Percentiles rank a stretch among this genome's conserved stretches.
Conservation (phyloP, 257 asterid species). For the Anisodus acutangulus region DNA sequence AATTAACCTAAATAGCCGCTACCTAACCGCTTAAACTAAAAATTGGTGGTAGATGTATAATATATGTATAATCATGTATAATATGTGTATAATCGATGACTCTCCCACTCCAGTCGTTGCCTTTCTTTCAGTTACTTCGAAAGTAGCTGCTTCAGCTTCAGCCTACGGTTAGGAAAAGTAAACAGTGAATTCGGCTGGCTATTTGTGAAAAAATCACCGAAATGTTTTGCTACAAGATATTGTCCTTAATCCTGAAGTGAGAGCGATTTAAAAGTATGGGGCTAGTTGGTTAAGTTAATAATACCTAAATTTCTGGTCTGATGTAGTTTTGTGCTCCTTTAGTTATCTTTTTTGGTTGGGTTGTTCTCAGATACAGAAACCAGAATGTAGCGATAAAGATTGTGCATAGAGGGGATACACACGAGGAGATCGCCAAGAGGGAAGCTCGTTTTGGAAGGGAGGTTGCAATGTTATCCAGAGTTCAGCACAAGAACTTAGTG, state of each 20-base stretch:
- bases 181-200: not conserved
- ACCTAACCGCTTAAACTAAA: not conserved
- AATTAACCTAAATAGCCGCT: not conserved
- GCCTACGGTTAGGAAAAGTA: not conserved
- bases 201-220: not conserved
- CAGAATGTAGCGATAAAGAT: slow-evolving; percentile 89
- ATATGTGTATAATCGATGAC: too few relatives aligned
- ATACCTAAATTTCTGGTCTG: not conserved
- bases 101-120: too few relatives aligned
- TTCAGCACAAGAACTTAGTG: slow-evolving; percentile 90
- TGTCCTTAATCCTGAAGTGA: not conserved
- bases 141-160: too few relatives aligned
- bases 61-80: not conserved
- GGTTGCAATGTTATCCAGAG: slow-evolving; percentile 87
- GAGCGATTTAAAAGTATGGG: not conserved
- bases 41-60: not conserved
- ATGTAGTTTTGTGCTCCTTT: not conserved
- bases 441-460: slow-evolving; percentile 75
- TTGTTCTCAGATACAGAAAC: slow-evolving; percentile 65
- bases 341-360: slow-evolving; percentile 1
- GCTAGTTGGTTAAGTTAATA: not conserved
- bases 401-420: slow-evolving; percentile 72
- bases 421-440: slow-evolving; percentile 74
- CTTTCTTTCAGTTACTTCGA: too few relatives aligned
- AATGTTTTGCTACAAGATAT: not conserved